Evolutionary conservation across 345 rosid species (phyloP).

Genomic region (Brassica cretica): DNA sequence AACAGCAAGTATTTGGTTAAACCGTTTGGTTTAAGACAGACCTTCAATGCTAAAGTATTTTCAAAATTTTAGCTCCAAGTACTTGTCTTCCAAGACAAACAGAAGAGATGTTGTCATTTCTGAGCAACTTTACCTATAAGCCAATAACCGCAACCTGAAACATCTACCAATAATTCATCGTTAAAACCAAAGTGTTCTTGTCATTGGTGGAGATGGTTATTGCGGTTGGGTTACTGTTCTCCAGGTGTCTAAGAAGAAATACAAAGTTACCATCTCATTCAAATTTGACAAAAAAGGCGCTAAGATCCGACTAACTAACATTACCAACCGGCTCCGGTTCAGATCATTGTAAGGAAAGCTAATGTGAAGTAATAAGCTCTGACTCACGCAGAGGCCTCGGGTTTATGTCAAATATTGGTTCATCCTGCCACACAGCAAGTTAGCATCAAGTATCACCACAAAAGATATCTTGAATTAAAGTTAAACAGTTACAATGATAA

Average conservation of each 20-base stretch:
- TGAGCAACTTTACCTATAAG: slow-evolving; percentile 49
- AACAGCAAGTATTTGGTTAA: slow-evolving; percentile 29
- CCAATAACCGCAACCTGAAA: slow-evolving; percentile 57
- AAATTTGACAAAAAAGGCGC: not conserved
- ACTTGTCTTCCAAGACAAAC: slow-evolving; percentile 42
- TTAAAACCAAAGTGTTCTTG: slow-evolving; percentile 72
- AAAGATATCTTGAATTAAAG: too few relatives aligned
- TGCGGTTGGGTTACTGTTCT: slow-evolving; percentile 99
- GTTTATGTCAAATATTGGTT: too few relatives aligned
- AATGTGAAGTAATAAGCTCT: too few relatives aligned
- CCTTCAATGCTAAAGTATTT: slow-evolving; percentile 38
- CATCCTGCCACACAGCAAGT: too few relatives aligned
- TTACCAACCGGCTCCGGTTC: not conserved
- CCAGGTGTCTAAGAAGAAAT: slow-evolving; percentile 78
- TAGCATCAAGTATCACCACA: too few relatives aligned
- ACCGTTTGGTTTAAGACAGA: slow-evolving; percentile 33
- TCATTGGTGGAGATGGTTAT: slow-evolving; percentile 97
- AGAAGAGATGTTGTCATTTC: slow-evolving; percentile 35
- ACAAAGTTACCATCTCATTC: slow-evolving; percentile 59
- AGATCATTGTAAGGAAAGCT: not conserved
- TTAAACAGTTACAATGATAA: too few relatives aligned
- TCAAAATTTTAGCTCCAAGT: slow-evolving; percentile 40
- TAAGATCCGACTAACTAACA: not conserved
- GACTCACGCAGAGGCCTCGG: too few relatives aligned
- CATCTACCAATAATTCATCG: slow-evolving; percentile 40